Base-by-base conservation (phyloP, 768 basidiomycete genomes). In the Mycena leptocephala region DNA sequence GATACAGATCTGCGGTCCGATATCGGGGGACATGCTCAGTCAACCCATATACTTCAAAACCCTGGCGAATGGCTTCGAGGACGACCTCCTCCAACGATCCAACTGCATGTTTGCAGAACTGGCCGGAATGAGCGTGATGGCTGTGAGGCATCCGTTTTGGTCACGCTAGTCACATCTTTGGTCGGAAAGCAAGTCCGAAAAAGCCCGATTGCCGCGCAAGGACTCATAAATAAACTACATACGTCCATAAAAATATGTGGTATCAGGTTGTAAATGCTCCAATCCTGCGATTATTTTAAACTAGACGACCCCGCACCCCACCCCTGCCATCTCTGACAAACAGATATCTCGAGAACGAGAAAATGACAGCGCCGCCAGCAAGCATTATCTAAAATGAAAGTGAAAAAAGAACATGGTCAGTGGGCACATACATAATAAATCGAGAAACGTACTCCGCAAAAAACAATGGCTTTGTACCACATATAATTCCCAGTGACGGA, bases 21-120 rank as follows among this genome's bases (percentile, higher is more conserved):
- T 97, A 98, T 32, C 98, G 92, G 32, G 98, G 98, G 65, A 94
- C 94, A 84, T 99, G 98, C 85, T 99, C 98, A 5, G 94, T 95
- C 73, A 99, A 87, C 1, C 97, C 97, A 81, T 93, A 99, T 0
- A 95, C 87, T 73, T 90, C 86, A 82, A 99, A 99, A 0, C 93
- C 91, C 82, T 94, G 91, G 9, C 86, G 83, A 71, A 98, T 94
- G 41, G 98, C 97, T 79, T 94, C 94, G 22, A 88, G 82, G 5
- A 98, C 94, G 20, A 97, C 94, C 5, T 95, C 92, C 80, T 97
- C 94, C 46, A 99, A 88, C 1, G 88, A 86, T 9, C 97, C 97
- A 16, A 88, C 87, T 3, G 96, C 98, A 81, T 99, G 97, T 77
- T 92, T 93, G 87, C 97, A 98, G 86, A 97, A 98, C 81, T 97